Percentiles rank a stretch among this genome's conserved stretches.
phyloP scores from a whole-genome alignment of 129 eudicot species.

The carrot (Daucus carota) region DH1_v3.0 NC_030383.2:58730501-58731000 shows the following conservation, averaged over 20 bases:
- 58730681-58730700: conserved; percentile 39
- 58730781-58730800: conserved; percentile 58
- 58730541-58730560: conserved; percentile 51
- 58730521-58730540: neutral
- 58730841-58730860: neutral
- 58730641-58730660: conserved; percentile 26
- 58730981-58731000: no score
- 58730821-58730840: neutral
- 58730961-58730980: no score
- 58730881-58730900: no score
- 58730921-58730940: no score
- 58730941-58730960: no score
- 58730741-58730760: conserved; percentile 41
- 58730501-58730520: no score
- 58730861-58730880: neutral
- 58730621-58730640: conserved; percentile 31
- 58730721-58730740: conserved; percentile 40
- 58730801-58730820: neutral
- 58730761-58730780: conserved; percentile 66
- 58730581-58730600: conserved; percentile 45
- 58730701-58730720: conserved; percentile 38
- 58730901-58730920: no score
- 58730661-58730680: conserved; percentile 28
- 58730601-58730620: conserved; percentile 35
- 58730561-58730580: conserved; percentile 31